These are phyloP conservation scores for Waltergamsia citrina DNA, from an alignment of 2,329 filamentous ascomycete species.

Conservation along the genomic window DNA sequence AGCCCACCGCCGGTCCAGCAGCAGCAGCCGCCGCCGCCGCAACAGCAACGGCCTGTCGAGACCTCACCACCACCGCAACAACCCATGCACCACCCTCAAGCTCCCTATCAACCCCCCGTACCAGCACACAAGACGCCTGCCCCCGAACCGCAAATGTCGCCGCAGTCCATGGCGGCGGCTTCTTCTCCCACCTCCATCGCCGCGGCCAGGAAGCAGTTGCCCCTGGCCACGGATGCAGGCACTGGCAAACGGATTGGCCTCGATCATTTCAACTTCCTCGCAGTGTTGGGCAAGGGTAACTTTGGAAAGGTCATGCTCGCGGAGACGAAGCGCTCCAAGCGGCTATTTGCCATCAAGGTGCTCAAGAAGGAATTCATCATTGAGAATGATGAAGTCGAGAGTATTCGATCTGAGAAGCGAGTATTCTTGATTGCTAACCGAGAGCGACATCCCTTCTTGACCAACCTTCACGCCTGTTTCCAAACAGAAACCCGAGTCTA, in stretches of 20 bases:
- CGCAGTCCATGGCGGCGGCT: conserved; percentile 26
- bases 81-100: conserved; percentile 24
- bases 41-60: conserved; percentile 14
- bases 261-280: conserved; percentile 98
- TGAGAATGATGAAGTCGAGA: conserved; percentile 98
- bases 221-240: conserved; percentile 61
- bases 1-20: conserved; percentile 18
- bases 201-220: conserved; percentile 47
- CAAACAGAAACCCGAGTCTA: conserved; percentile 97
- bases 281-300: conserved; percentile 96
- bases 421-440: conserved; percentile 97
- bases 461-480: conserved; percentile 95
- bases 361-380: conserved; percentile 99
- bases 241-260: conserved; percentile 82
- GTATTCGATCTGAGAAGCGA: conserved; percentile 92
- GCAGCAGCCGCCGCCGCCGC: conserved; percentile 25
- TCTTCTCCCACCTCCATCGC: conserved; percentile 12
- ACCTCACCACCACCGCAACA: conserved; percentile 26
- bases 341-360: conserved; percentile 96
- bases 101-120: conserved; percentile 12
- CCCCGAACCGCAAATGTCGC: conserved; percentile 15
- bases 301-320: conserved; percentile 99
- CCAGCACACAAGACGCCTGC: conserved; percentile 14
- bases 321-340: conserved; percentile 86
- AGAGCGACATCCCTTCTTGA: conserved; percentile 90